phyloP scores from a whole-genome alignment of 352 stramenopile genomes.

The Thalassiosira exigua region DNA sequence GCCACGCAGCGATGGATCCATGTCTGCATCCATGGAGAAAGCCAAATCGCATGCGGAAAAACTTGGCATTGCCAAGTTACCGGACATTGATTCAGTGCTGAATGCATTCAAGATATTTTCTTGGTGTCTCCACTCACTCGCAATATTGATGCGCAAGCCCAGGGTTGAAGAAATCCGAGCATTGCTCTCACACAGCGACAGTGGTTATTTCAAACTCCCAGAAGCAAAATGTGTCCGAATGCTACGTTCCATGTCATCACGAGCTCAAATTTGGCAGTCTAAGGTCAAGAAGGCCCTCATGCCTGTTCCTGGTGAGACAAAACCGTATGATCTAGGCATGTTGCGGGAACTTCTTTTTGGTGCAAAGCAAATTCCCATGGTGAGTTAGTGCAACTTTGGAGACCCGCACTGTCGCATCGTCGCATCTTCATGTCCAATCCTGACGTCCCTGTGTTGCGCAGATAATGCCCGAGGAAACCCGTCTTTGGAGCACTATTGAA shows the following conservation, averaged over 20 bases:
- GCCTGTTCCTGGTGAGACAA: conserved; percentile 57
- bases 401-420: too few species aligned
- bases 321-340: conserved; percentile 57
- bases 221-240: conserved; percentile 76
- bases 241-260: conserved; percentile 67
- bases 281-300: conserved; percentile 68
- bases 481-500: conserved; percentile 67
- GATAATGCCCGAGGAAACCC: conserved; percentile 56
- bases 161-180: conserved; percentile 60
- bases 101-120: conserved; percentile 75
- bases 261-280: conserved; percentile 63
- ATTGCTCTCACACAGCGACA: conserved; percentile 55
- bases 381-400: too few species aligned
- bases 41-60: conserved; percentile 55
- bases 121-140: conserved; percentile 68
- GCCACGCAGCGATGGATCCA: conserved; percentile 47
- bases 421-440: too few species aligned
- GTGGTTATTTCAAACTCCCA: conserved; percentile 60
- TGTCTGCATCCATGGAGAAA: conserved; percentile 64
- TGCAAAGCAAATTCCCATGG: conserved; percentile 67
- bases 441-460: too few species aligned
- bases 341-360: conserved; percentile 59
- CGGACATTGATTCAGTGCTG: conserved; percentile 63
- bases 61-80: conserved; percentile 63
- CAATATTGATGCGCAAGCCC: conserved; percentile 64